Conservation (phyloP, 2,329 filamentous ascomycete species). For the Neonectria neomacrospora region DNA sequence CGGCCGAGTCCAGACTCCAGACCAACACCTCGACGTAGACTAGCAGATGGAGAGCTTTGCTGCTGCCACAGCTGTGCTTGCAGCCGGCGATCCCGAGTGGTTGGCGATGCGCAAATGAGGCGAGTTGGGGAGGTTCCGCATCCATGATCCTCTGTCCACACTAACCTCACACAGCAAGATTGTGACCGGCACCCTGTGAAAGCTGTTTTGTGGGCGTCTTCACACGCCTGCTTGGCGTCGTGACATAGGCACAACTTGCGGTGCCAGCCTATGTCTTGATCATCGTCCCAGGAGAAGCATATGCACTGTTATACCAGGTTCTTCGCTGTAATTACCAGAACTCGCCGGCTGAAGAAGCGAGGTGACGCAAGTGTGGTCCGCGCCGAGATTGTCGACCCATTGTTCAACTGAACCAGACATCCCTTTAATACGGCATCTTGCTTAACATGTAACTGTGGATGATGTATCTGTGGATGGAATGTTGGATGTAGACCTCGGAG, state of each 20-base stretch:
- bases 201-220: background rate
- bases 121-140: background rate
- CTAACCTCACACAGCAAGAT: background rate
- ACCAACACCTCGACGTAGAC: background rate
- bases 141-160: background rate
- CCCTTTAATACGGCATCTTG: background rate
- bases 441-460: background rate
- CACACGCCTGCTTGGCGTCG: background rate
- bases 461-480: background rate
- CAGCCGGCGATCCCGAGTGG: conserved; percentile 1
- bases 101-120: background rate
- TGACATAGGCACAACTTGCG: background rate
- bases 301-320: background rate
- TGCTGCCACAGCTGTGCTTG: background rate
- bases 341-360: background rate
- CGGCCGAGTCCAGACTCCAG: conserved; percentile 6
- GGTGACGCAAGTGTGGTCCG: conserved; percentile 14
- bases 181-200: background rate
- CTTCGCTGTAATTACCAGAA: conserved; percentile 1
- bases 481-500: background rate
- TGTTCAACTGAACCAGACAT: background rate
- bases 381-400: background rate
- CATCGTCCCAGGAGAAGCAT: background rate
- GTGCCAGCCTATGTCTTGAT: conserved; percentile 7
- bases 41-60: background rate